Conservation (phyloP, 1,284 basidiomycete species). For the Flammula alnicola region DNA sequence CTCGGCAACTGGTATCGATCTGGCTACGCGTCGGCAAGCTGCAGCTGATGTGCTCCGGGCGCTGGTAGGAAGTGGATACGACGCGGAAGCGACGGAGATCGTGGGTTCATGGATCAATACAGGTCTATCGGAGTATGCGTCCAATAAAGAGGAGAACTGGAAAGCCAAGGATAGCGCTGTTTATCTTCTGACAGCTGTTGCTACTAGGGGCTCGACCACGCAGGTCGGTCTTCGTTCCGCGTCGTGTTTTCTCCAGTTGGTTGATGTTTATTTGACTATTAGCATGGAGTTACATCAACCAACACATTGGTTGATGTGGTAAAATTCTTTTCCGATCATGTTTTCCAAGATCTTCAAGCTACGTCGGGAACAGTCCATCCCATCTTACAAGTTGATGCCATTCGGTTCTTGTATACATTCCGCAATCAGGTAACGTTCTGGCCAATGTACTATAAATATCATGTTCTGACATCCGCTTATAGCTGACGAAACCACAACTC, state of each 20-base stretch:
- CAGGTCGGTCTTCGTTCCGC: constrained; percentile 52
- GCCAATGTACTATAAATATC: background rate
- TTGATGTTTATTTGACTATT: constrained; percentile 8
- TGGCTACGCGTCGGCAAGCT: constrained; percentile 85
- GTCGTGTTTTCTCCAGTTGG: background rate
- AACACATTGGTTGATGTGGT: constrained; percentile 95
- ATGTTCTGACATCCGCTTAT: constrained; percentile 7
- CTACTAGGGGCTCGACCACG: constrained; percentile 84
- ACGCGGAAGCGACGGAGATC: constrained; percentile 84
- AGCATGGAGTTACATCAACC: constrained; percentile 91
- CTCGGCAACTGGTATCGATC: constrained; percentile 61
- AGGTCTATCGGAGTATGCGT: constrained; percentile 67
- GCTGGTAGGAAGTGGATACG: constrained; percentile 79
- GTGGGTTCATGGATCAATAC: constrained; percentile 83
- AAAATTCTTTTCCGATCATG: constrained; percentile 92
- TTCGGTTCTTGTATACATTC: constrained; percentile 94
- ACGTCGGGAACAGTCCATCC: constrained; percentile 75
- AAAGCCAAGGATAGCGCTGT: constrained; percentile 96
- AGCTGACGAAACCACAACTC: constrained; percentile 95
- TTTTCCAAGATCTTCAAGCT: constrained; percentile 88
- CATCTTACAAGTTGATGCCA: constrained; percentile 95
- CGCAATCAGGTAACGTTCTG: constrained; percentile 76
- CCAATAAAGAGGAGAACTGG: constrained; percentile 79
- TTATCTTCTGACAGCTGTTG: constrained; percentile 91
- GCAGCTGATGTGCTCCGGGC: constrained; percentile 93